phyloP scores from a whole-genome alignment of 805 yeast species.

The Candida silvicultrix region DNA sequence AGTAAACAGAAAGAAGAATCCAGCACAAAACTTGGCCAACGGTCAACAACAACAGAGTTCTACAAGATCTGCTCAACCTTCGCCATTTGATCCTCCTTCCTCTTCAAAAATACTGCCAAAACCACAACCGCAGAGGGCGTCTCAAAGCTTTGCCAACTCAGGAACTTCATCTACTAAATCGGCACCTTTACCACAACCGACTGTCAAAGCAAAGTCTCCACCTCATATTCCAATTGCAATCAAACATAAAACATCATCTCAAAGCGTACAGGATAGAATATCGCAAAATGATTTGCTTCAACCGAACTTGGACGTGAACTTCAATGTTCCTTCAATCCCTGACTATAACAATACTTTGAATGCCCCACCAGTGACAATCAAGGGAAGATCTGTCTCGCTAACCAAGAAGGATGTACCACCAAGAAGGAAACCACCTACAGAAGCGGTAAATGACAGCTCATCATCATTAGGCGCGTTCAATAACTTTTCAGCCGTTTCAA shows the following conservation, averaged over 20 bases:
- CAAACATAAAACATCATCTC: not conserved
- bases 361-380: conserved; percentile 23
- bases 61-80: not conserved
- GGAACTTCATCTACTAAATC: not conserved
- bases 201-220: not conserved
- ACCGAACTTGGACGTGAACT: conserved; percentile 9
- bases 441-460: not conserved
- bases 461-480: not conserved
- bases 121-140: conserved; percentile 4
- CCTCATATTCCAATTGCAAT: not conserved
- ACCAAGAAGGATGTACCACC: conserved; percentile 13
- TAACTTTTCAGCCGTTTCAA: not conserved
- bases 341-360: conserved; percentile 16
- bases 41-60: not conserved
- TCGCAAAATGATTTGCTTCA: conserved; percentile 6
- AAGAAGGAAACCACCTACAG: conserved; percentile 17
- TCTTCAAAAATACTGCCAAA: not conserved
- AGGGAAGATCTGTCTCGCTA: conserved; percentile 19
- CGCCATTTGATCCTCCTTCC: not conserved
- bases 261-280: not conserved
- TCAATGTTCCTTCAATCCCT: conserved; percentile 20
- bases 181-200: not conserved
- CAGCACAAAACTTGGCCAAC: conserved; percentile 2
- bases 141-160: not conserved
- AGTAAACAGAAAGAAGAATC: conserved; percentile 20